Base-by-base conservation (phyloP, 148 eudicot genomes). In the Camellia lanceoleosa region DNA sequence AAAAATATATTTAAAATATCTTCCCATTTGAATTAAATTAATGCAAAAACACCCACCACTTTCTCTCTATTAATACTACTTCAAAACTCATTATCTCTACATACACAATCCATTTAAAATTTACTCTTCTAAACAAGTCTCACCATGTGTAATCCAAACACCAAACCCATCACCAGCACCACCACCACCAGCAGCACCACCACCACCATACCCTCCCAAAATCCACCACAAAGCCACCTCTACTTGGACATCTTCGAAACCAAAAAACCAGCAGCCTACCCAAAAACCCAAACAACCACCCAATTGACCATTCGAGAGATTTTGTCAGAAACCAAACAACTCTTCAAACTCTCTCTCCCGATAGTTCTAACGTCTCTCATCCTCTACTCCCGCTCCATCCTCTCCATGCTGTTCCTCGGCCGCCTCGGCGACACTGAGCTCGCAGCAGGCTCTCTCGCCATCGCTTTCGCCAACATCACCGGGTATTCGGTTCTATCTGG, bases 381-480 rank as follows among this genome's bases (percentile, higher is more conserved):
- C 11, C 67, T 92, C 43, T 92, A 89, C 84, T 88, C 97, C 0
- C 85, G 92, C 56, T 89, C 97, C 14, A 82, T 92, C 67, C 19
- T 89, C 15, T 92, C 97, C 41, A 89, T 93, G 91, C 81, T 93
- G 16, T 93, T 89, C 78, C 74, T 93, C 2, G 97, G 97, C 70
- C 89, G 83, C 61, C 81, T 91, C 47, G 97, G 94, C 4, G 92
- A 89, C 44, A 73, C 74, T 0, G 90, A 87, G 64, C 87, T 93
- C 9, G 97, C 97, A 10, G 97, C 89, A 18, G 97, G 97, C 51
- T 85, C 95, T 0, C 86, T 93, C 13, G 94, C 97, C 81, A 88
- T 93, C 46, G 97, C 97, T 1, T 90, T 91, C 66, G 94, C 97
- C 3, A 93, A 93, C 80, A 93, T 93, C n/a, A 89, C 90, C 49